Conservation (phyloP, 306 rosid genomes). For the Acacia acuminata region DNA sequence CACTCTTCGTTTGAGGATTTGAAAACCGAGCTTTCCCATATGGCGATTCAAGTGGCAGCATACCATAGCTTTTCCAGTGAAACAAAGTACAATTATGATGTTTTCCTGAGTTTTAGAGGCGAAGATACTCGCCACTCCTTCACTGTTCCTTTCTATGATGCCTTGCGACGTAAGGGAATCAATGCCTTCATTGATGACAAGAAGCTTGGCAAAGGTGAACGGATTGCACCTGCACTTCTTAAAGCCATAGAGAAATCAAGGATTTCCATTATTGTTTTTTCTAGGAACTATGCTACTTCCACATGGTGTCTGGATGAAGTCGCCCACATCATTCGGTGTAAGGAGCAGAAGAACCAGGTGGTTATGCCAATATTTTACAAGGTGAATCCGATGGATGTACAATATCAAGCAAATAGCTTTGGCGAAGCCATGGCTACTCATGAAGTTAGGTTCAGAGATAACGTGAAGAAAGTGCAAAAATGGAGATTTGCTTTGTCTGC, state of each 20-base stretch:
- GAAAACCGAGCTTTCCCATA: background rate
- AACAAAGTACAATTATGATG: background rate
- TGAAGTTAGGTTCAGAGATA: background rate
- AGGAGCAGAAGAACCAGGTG: background rate
- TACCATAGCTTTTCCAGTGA: too few relatives aligned
- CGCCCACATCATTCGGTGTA: background rate
- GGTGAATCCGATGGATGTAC: background rate
- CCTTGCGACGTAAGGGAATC: background rate
- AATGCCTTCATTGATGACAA: background rate
- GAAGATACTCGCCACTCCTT: background rate
- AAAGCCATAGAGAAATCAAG: background rate
- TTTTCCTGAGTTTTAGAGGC: background rate
- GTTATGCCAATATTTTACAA: background rate
- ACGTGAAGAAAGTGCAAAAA: background rate
- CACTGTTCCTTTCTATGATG: background rate
- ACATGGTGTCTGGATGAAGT: background rate
- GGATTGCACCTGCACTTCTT: background rate
- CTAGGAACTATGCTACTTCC: background rate
- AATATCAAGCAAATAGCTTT: background rate
- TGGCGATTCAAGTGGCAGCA: background rate
- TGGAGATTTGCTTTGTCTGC: background rate
- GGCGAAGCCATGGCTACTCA: background rate
- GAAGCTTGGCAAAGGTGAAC: background rate
- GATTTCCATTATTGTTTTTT: background rate
- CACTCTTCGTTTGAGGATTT: background rate